Conservation (phyloP, 306 rosid genomes). For the Pachyrhizus erosus region DNA sequence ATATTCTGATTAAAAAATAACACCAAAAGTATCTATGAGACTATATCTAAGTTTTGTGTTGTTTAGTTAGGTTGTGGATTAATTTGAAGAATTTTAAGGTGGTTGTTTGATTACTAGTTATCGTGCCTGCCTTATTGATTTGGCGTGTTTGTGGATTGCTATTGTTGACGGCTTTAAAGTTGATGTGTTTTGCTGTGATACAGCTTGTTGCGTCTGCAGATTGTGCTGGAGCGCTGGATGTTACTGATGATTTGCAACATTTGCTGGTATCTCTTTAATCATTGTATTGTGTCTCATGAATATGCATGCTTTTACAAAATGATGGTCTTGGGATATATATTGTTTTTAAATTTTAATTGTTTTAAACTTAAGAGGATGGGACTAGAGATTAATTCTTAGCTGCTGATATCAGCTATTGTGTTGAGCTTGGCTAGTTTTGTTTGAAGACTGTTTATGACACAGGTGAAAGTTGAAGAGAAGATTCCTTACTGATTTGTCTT, state of each 20-base stretch:
- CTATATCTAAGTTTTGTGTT: not conserved
- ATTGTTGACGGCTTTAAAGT: constrained; percentile 38
- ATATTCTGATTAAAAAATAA: not conserved
- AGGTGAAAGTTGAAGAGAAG: constrained; percentile 18
- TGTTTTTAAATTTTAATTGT: not conserved
- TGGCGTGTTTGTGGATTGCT: constrained; percentile 19
- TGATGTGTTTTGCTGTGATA: constrained; percentile 65
- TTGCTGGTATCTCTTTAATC: constrained; percentile 65
- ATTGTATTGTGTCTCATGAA: constrained; percentile 10
- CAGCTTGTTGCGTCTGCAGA: constrained; percentile 99
- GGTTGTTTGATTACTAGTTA: not conserved
- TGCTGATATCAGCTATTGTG: not conserved
- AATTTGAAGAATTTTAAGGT: not conserved
- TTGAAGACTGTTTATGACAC: constrained; percentile 23
- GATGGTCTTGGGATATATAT: not conserved
- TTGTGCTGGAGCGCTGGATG: constrained; percentile 98
- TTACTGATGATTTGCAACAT: constrained; percentile 90
- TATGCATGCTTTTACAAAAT: not conserved
- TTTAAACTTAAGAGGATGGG: not conserved
- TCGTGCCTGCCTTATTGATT: constrained; percentile 5
- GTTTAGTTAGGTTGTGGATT: constrained; percentile 26
- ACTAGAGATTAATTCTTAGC: constrained; percentile 13
- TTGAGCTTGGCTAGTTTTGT: constrained; percentile 8
- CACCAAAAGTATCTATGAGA: not conserved
- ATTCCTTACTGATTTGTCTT: constrained; percentile 13